Conservation (phyloP, 805 yeast genomes). For the Hanseniaspora guilliermondii region DNA sequence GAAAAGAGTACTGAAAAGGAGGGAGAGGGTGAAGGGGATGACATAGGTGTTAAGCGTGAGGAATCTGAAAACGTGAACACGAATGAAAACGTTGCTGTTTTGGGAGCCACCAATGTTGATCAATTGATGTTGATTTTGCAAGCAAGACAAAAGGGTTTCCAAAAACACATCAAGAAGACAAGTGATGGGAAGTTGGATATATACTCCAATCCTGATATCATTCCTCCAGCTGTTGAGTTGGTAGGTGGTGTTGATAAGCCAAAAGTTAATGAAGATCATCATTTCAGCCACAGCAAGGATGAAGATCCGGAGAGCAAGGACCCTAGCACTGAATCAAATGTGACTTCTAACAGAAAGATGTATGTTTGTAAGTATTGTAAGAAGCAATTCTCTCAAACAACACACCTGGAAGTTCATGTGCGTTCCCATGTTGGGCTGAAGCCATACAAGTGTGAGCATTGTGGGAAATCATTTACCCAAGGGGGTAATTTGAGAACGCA, state of each 20-base stretch:
- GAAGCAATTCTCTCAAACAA: conserved; percentile 74
- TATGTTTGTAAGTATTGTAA: conserved; percentile 68
- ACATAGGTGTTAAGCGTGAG: not conserved
- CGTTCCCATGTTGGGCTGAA: conserved; percentile 78
- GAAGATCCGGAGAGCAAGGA: not conserved
- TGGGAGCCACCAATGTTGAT: conserved; percentile 84
- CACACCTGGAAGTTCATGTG: conserved; percentile 81
- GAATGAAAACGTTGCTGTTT: conserved; percentile 55
- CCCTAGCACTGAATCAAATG: not conserved
- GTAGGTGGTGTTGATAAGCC: conserved; percentile 76
- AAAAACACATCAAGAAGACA: conserved; percentile 49
- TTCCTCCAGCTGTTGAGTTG: conserved; percentile 49
- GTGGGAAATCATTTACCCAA: conserved; percentile 75
- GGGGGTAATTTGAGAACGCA: conserved; percentile 85
- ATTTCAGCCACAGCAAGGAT: not conserved
- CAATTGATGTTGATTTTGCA: conserved; percentile 83
- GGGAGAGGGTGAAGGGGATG: not conserved
- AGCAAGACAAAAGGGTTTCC: conserved; percentile 67
- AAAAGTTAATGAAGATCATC: conserved; percentile 21
- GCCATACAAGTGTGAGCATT: conserved; percentile 67
- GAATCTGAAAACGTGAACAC: not conserved
- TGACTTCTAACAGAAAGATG: conserved; percentile 29
- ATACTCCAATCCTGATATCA: conserved; percentile 38
- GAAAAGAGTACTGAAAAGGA: not conserved
- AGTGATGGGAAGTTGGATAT: conserved; percentile 54